Base-by-base conservation (phyloP, 2,329 filamentous ascomycete species). In the Zopfia rhizophila region DNA sequence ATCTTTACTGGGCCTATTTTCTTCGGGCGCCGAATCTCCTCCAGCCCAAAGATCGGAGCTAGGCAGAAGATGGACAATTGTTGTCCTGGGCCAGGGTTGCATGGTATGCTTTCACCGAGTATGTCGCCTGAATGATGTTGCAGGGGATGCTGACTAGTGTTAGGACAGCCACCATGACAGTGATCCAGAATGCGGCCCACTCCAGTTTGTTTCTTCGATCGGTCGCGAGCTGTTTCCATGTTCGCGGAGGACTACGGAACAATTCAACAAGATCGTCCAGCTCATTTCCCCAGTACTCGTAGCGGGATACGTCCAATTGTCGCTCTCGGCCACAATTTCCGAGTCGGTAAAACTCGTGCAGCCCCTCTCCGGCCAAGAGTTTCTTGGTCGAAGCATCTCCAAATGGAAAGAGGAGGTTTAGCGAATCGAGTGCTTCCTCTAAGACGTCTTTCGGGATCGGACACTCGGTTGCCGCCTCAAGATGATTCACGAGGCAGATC, bases 181-280 rank as follows among this genome's bases (percentile, higher is more conserved):
- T 48, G 7, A 53, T 32, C 49, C 49, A 53, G 22, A 53, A 56
- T 7, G 45, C 49, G 7, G 46, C 45, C 42, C 46, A 56, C 33
- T 56, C 48, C 40, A 48, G 23, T 33, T 50, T 52, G 24, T 56
- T 53, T 17, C 49, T 31, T 12, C 46, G 37, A 37, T 56, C 53
- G 11, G 40, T 30, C 2, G 53, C 53, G 2, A 53, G 36, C 21
- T 56, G 46, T 18, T 40, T 56, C 49, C 45, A 51, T 6, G 41
- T 48, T 19, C 41, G 18, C 12, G 49, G 49, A 3, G 45, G 33
- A 17, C 30, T 33, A 17, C 44, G 36, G 24, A 53, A 56, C 7
- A 37, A 27, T 3, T 50, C 37, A 12, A 53, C 39, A 3, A 53
- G 35, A 24, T 40, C 29, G 14, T 50, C 46, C 5, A 53, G 32